Base-by-base conservation (phyloP, 2,329 filamentous ascomycete species). In the Ophiocordyceps sinensis region DNA sequence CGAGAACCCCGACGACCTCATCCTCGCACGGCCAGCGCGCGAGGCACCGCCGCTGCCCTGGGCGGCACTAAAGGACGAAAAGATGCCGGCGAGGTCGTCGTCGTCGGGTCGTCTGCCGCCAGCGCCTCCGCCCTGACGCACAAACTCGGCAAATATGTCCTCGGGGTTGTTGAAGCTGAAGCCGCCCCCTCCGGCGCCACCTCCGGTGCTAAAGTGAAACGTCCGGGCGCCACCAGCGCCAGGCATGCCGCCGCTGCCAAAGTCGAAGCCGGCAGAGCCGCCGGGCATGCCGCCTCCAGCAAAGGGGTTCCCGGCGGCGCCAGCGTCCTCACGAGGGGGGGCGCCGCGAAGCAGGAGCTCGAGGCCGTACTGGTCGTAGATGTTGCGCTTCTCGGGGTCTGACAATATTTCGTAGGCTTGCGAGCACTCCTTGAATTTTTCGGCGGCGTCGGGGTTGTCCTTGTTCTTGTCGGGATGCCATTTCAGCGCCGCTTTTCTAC, bases 391-490 rank as follows among this genome's bases (percentile, higher is more conserved):
- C 59, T 96, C 88, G 45, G 89, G 88, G 55, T 98, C 91, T 46
- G 86, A 94, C 3, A 98, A 79, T 52, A 98, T 94, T 66, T 98
- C 91, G 67, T 95, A 98, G 43, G 91, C 91, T 66, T 96, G 88
- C 1, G 87, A 94, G 49, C 87, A 84, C 61, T 96, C 91, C 67
- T 98, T 98, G 73, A 98, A 98, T 64, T 89, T 95, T 60, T 96
- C 91, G 45, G 77, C 71, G 9, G 89, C 85, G 40, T 77, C 67
- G 28, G 87, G 79, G 53, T 89, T 87, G 65, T 94, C 81, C 63
- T 88, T 88, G 72, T 96, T 98, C 73, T 96, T 98, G 70, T 98
- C 91, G 7, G 91, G 91, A 58, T 98, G 91, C 65, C 79, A 88
- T 66, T 88, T 93, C 59, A 96, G 65, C 41, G 89, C 89, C 42